phyloP scores from a whole-genome alignment of 495 filamentous ascomycete genomes.

The Penicillium robsamsonii region DNA sequence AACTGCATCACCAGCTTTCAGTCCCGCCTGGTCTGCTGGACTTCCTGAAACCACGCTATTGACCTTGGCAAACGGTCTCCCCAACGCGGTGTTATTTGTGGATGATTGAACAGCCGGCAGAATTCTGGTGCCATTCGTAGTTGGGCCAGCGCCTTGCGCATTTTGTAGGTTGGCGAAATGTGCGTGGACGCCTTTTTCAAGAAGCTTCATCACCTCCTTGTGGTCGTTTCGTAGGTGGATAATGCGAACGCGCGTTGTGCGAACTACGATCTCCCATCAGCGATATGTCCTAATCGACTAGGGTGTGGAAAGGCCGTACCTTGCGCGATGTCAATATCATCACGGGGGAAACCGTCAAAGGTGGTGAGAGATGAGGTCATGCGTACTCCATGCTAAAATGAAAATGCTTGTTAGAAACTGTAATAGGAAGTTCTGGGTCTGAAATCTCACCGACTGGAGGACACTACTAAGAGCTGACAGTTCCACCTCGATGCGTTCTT shows the following conservation, averaged over 20 bases:
- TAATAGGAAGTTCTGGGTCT: neutral
- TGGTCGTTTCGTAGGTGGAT: constrained; percentile 90
- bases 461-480: constrained; percentile 79
- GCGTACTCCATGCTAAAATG: constrained; percentile 75
- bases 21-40: constrained; percentile 79
- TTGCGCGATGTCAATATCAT: constrained; percentile 93
- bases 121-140: constrained; percentile 33
- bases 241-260: constrained; percentile 85
- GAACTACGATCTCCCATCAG: constrained; percentile 55
- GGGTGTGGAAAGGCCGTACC: constrained; percentile 52
- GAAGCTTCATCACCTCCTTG: constrained; percentile 76
- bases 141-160: constrained; percentile 23
- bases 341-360: constrained; percentile 87
- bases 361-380: constrained; percentile 91
- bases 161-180: constrained; percentile 53
- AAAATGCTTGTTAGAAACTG: constrained; percentile 13
- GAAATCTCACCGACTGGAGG: constrained; percentile 71
- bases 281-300: constrained; percentile 3
- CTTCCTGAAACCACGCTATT: constrained; percentile 76
- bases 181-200: constrained; percentile 80
- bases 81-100: constrained; percentile 43
- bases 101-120: constrained; percentile 19
- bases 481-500: constrained; percentile 80
- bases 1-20: constrained; percentile 80
- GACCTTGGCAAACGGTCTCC: constrained; percentile 83